Conservation (phyloP, 305 asterid genomes). For the Fraxinus nigra region DNA sequence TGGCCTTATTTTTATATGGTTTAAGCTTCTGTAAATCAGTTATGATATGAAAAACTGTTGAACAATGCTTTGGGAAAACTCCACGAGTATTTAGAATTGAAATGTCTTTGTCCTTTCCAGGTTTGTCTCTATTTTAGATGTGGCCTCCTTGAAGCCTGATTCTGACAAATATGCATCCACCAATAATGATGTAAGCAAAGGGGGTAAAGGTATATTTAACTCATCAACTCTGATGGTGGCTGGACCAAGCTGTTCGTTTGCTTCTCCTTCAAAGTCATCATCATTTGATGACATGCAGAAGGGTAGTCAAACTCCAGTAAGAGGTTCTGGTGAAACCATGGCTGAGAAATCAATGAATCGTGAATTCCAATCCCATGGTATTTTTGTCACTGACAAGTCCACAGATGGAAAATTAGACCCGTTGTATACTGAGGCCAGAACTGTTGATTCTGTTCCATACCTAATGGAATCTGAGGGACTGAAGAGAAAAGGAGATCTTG, state of each 20-base stretch:
- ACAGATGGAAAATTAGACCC: constrained; percentile 34
- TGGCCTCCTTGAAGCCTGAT: constrained; percentile 76
- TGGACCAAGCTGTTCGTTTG: constrained; percentile 52
- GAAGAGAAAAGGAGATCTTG: constrained; percentile 88
- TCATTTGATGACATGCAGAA: constrained; percentile 32
- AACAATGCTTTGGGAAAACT: constrained; percentile 1
- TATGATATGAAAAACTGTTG: constrained; percentile 1
- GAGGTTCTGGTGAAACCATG: constrained; percentile 27
- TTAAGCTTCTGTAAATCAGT: constrained; percentile 3
- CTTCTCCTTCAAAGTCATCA: constrained; percentile 31
- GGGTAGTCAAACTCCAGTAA: constrained; percentile 25
- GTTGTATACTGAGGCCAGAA: constrained; percentile 36
- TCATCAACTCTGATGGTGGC: constrained; percentile 85
- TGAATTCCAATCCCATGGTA: constrained; percentile 23
- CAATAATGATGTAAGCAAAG: constrained; percentile 37
- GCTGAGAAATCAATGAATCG: constrained; percentile 33
- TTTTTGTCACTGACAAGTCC: constrained; percentile 27
- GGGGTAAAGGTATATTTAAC: constrained; percentile 55
- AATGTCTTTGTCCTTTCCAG: constrained; percentile 37
- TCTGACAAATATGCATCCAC: constrained; percentile 50
- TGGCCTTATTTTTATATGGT: constrained; percentile 1
- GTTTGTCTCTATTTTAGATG: constrained; percentile 82
- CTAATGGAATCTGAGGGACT: constrained; percentile 33
- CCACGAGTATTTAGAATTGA: not conserved
- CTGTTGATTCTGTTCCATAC: constrained; percentile 38